These are phyloP conservation scores for Pestalotiopsis sp. DNA, from an alignment of 2,329 filamentous ascomycete species.

Conservation along the genomic window DNA sequence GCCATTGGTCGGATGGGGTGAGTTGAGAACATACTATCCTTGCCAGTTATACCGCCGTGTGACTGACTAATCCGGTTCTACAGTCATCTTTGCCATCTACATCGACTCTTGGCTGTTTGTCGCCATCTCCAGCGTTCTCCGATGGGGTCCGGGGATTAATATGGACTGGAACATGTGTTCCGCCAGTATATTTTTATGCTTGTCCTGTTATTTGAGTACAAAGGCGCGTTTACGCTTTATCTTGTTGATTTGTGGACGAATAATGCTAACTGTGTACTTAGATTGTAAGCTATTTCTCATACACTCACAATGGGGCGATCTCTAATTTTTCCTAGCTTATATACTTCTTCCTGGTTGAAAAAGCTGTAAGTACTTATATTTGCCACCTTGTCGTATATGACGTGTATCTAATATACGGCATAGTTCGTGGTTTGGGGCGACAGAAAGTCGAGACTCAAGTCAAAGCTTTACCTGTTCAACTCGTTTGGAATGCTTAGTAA, in stretches of 20 bases:
- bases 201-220: slow-evolving; percentile 64
- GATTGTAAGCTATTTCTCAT: slow-evolving; percentile 33
- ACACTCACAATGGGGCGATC: not conserved
- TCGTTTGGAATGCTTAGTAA: slow-evolving; percentile 57
- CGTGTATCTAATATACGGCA: not conserved
- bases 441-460: slow-evolving; percentile 50
- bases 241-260: not conserved
- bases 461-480: slow-evolving; percentile 65
- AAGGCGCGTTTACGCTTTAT: slow-evolving; percentile 46
- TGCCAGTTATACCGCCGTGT: not conserved
- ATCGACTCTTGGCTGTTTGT: slow-evolving; percentile 63
- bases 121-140: slow-evolving; percentile 57
- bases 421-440: slow-evolving; percentile 62
- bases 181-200: slow-evolving; percentile 61
- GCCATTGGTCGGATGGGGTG: slow-evolving; percentile 47
- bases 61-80: not conserved
- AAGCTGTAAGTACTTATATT: slow-evolving; percentile 49
- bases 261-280: slow-evolving; percentile 16
- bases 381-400: not conserved
- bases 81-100: slow-evolving; percentile 64
- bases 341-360: slow-evolving; percentile 67
- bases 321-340: slow-evolving; percentile 45
- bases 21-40: slow-evolving; percentile 18
- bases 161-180: slow-evolving; percentile 53
- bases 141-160: slow-evolving; percentile 60